Base-by-base conservation (phyloP, 176 grass and related monocot species). In the Chrysopogon serrulatus region DNA sequence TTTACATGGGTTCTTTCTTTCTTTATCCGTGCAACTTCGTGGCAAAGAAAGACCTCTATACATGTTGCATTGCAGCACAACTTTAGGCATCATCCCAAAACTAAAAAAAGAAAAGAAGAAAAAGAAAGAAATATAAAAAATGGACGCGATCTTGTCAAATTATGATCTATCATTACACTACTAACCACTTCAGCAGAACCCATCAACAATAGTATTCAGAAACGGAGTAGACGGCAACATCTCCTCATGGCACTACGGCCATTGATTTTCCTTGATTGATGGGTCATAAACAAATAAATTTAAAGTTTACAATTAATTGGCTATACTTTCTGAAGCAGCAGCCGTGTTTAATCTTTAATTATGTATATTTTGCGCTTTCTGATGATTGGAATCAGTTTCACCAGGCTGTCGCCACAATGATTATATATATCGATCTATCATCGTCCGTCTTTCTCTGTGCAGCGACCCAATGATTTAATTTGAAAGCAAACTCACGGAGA, bases 381-480 rank as follows among this genome's bases (percentile, higher is more conserved):
- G 49, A 89, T 81, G 87, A 89, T 89, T 81, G 33, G 51, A 76
- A 81, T 40, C 73, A 21, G 56, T 79, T 83, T 83, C 70, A 32
- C 14, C 71, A 81, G 77, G 62, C 70, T 89, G 87, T 71, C 83
- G 21, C 26, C 65, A 53, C 53, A 40, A 89, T 81, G 71, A 68
- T 30, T 18, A 16, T 57, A n/a, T 57, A n/a, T n/a, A n/a, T 56
- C 19, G 19, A 56, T 72, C 14, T 15, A 48, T 18, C 40, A 24
- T 72, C 61, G 61, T 63, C 4, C 6, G 49, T 75, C 28, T 70
- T 24, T 51, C 23, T 32, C 7, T 64, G n/a, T 64, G 41, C 28
- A 43, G 26, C 34, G 10, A 5, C 43, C 43, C 8, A 49, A 61
- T 68, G 39, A 85, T 27, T 67, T 60, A n/a, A 76, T 27, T 54